Evolutionary conservation across 2,329 filamentous ascomycete species (phyloP).

Genomic region (Colletotrichum brevisporum): DNA sequence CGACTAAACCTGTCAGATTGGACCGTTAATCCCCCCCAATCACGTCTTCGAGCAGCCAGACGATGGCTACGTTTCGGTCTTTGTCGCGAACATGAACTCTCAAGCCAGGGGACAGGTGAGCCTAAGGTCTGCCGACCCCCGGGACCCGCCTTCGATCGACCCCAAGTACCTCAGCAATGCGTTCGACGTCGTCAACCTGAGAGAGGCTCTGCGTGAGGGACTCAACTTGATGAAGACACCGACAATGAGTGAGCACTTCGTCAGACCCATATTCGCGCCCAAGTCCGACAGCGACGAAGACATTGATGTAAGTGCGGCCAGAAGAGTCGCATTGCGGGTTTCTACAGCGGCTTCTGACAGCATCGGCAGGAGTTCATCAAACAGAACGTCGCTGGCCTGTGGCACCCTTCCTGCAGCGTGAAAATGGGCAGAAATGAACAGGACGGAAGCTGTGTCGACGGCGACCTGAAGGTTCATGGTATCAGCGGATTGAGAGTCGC

Average conservation of each 20-base stretch:
- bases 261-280: slow-evolving; percentile 22
- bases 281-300: slow-evolving; percentile 26
- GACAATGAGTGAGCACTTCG: slow-evolving; percentile 18
- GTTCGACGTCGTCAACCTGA: slow-evolving; percentile 16
- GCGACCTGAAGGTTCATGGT: slow-evolving; percentile 26
- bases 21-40: slow-evolving; percentile 21
- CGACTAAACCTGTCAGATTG: not conserved
- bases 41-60: slow-evolving; percentile 16
- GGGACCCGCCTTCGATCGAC: slow-evolving; percentile 8
- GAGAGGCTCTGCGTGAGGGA: slow-evolving; percentile 10
- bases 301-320: not conserved
- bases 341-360: not conserved
- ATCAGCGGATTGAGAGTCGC: slow-evolving; percentile 8
- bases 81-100: slow-evolving; percentile 34
- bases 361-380: slow-evolving; percentile 19
- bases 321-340: not conserved
- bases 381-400: slow-evolving; percentile 24
- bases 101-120: slow-evolving; percentile 16
- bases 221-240: slow-evolving; percentile 6
- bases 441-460: slow-evolving; percentile 22
- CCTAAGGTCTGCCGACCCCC: slow-evolving; percentile 9
- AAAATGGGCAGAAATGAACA: slow-evolving; percentile 27
- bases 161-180: slow-evolving; percentile 29
- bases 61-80: slow-evolving; percentile 22
- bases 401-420: slow-evolving; percentile 33